Evolutionary conservation across 768 basidiomycete species (phyloP).

Genomic region (Pleurotus tuber-regium): DNA sequence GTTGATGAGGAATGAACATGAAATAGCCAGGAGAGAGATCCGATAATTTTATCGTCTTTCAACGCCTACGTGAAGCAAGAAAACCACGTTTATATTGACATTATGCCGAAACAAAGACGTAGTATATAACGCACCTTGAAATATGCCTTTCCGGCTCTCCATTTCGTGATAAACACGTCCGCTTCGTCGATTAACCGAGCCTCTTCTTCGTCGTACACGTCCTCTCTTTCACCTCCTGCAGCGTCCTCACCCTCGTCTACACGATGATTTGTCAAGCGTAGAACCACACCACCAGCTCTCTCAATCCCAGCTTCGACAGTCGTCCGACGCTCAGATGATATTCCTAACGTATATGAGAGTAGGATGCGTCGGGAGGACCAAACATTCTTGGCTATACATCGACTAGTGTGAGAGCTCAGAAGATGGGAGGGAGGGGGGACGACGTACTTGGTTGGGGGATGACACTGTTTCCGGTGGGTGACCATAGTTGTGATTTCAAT

Average conservation of each 20-base stretch:
- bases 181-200: conserved; percentile 42
- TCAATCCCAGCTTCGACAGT: conserved; percentile 60
- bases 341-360: conserved; percentile 56
- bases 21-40: conserved; percentile 82
- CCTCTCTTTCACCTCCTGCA: no score
- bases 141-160: conserved; percentile 67
- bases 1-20: conserved; percentile 66
- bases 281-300: conserved; percentile 54
- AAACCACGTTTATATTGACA: not conserved
- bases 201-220: conserved; percentile 39
- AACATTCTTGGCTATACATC: conserved; percentile 31
- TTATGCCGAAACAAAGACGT: not conserved
- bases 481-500: conserved; percentile 23
- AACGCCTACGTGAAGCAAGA: conserved; percentile 48
- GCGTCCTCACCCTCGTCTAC: conserved; percentile 24
- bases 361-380: conserved; percentile 64
- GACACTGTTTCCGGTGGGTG: conserved; percentile 17
- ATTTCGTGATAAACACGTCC: conserved; percentile 76
- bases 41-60: conserved; percentile 57
- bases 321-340: conserved; percentile 43
- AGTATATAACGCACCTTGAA: conserved; percentile 49
- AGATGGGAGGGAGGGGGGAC: no score
- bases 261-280: conserved; percentile 24
- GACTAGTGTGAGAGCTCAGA: no score
- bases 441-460: not conserved